phyloP scores from a whole-genome alignment of 140 eudicot genomes.

The Anethum foeniculum region DNA sequence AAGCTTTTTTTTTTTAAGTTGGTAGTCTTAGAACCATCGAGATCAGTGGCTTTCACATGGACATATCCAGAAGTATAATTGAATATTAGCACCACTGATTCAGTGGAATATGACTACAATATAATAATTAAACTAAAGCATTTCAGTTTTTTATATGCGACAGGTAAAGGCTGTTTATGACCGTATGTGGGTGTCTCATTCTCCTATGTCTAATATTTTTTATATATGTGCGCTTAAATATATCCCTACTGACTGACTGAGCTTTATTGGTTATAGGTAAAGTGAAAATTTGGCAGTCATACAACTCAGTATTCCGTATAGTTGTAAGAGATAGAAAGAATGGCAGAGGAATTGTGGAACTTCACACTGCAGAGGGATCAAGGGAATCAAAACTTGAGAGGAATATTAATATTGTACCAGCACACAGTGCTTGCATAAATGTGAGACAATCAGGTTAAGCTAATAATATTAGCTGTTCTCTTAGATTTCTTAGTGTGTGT shows the following conservation, averaged over 20 bases:
- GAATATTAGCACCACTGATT: not conserved
- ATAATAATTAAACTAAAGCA: not conserved
- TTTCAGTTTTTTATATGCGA: not conserved
- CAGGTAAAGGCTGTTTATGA: slow-evolving; percentile 11
- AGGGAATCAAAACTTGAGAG: not conserved
- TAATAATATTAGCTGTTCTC: too few species aligned
- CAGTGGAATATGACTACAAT: not conserved
- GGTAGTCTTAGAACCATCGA: not conserved
- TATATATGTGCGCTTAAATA: not conserved
- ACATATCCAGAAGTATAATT: not conserved
- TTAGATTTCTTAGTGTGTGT: too few species aligned
- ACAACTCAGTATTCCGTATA: not conserved
- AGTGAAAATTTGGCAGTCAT: slow-evolving; percentile 6
- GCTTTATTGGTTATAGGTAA: slow-evolving; percentile 6
- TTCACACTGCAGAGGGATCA: not conserved
- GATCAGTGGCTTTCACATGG: not conserved
- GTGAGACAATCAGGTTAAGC: too few species aligned
- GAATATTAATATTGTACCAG: not conserved
- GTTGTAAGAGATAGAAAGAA: not conserved
- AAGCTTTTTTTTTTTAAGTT: not conserved
- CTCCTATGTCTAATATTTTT: not conserved
- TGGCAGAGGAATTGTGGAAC: slow-evolving; percentile 1
- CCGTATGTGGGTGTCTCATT: slow-evolving; percentile 1
- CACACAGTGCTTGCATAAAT: too few species aligned
- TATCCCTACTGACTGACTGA: not conserved